Evolutionary conservation across 441 rosid species (phyloP).

Genomic region (Pelargonium citronellum): DNA sequence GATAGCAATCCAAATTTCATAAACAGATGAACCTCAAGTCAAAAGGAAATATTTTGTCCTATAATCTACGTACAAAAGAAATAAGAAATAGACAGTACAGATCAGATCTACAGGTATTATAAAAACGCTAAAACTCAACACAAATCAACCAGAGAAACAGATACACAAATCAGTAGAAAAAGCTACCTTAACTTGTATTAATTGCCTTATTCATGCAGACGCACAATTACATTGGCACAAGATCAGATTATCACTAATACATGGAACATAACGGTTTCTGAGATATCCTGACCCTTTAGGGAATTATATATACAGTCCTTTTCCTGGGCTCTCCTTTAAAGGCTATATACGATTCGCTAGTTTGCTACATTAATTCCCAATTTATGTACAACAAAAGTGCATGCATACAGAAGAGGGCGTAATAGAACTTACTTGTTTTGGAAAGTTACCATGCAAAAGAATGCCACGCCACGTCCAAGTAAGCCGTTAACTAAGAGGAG

Average conservation of each 20-base stretch:
- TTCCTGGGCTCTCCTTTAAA: too few relatives aligned
- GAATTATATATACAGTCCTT: slow-evolving; percentile 11
- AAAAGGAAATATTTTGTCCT: too few relatives aligned
- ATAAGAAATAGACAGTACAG: too few relatives aligned
- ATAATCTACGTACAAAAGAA: too few relatives aligned
- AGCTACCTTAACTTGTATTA: neutral
- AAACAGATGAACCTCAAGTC: too few relatives aligned
- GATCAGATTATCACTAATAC: neutral
- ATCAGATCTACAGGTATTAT: too few relatives aligned
- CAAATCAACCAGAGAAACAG: too few relatives aligned
- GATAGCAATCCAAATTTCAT: too few relatives aligned
- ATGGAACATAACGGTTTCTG: neutral
- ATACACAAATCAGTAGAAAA: too few relatives aligned
- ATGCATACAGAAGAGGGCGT: neutral
- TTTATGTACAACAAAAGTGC: too few relatives aligned
- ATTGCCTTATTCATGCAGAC: neutral
- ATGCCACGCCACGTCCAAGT: slow-evolving; percentile 50
- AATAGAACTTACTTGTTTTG: slow-evolving; percentile 44
- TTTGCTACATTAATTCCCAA: neutral
- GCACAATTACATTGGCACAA: neutral
- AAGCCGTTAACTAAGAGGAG: slow-evolving; percentile 49
- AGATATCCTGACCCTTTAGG: neutral
- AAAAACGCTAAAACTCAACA: too few relatives aligned
- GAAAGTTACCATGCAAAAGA: slow-evolving; percentile 60
- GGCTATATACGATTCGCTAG: too few relatives aligned